A percentile compares a stretch with the other conserved stretches of the same genome.
Conservation (phyloP, 2,329 filamentous ascomycete genomes). For the Colletotrichum eleusines region DNA sequence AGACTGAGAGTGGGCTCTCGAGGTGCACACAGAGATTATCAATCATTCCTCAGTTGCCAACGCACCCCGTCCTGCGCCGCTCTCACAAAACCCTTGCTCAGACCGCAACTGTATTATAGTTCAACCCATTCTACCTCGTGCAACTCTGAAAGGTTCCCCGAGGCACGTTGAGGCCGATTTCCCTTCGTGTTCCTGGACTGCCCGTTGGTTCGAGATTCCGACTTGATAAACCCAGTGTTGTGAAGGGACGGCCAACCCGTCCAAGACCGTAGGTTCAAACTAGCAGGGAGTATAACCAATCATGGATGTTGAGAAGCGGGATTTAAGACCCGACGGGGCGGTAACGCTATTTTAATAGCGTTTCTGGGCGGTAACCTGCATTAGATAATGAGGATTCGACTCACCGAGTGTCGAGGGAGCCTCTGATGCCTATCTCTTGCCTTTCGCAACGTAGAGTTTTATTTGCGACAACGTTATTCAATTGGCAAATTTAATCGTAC, state of each 20-base stretch:
- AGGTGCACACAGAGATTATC: not conserved
- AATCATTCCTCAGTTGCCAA: not conserved
- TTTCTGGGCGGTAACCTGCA: not conserved
- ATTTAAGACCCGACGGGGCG: slow-evolving; percentile 8
- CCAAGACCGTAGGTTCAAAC: slow-evolving; percentile 1
- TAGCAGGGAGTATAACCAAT: not conserved
- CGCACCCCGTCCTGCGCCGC: not conserved
- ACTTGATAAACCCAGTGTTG: not conserved
- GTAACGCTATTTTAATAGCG: not conserved
- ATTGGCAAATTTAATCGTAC: not conserved
- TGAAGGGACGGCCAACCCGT: not conserved
- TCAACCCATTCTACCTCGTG: not conserved
- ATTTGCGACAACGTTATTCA: not conserved
- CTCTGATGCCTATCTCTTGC: not conserved
- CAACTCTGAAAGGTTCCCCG: not conserved
- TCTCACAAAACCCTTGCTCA: not conserved
- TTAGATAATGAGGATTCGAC: not conserved
- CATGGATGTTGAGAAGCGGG: not conserved
- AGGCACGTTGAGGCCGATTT: no score
- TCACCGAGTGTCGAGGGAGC: not conserved
- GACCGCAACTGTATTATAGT: not conserved
- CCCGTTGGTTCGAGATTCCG: slow-evolving; percentile 3
- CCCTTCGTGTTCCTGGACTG: not conserved
- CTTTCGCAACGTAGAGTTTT: not conserved
- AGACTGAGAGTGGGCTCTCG: not conserved